Evolutionary conservation across 108 stramenopile genomes (phyloP).

Genomic region (Skeletonema potamos): DNA sequence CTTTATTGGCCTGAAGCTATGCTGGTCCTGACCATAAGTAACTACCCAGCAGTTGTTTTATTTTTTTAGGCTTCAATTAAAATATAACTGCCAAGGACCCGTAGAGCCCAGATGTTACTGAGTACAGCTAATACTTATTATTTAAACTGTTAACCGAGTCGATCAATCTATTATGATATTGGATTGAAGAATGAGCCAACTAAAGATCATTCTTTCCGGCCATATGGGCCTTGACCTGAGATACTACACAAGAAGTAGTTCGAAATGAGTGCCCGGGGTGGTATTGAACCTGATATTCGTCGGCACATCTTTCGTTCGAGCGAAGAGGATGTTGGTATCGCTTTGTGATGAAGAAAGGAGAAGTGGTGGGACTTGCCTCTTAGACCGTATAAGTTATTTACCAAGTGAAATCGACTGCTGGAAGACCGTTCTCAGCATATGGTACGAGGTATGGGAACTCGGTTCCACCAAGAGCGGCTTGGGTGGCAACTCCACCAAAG

Average conservation of each 20-base stretch:
- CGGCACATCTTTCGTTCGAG: background rate
- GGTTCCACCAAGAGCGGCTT: slow-evolving; percentile 81
- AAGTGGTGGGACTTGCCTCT: background rate
- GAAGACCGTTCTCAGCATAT: slow-evolving; percentile 25
- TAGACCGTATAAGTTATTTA: slow-evolving; percentile 10
- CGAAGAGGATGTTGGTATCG: background rate
- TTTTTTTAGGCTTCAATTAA: too few relatives aligned
- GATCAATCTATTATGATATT: background rate
- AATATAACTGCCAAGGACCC: too few relatives aligned
- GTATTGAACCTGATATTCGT: background rate
- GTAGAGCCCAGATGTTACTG: too few relatives aligned
- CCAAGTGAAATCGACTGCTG: slow-evolving; percentile 27
- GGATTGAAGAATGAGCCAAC: background rate
- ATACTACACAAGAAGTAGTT: background rate
- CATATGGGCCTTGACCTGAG: slow-evolving; percentile 1
- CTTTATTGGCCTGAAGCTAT: too few relatives aligned
- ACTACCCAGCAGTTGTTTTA: too few relatives aligned
- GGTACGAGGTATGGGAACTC: slow-evolving; percentile 51
- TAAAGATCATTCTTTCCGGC: background rate
- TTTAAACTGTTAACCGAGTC: slow-evolving; percentile 1
- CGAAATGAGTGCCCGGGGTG: background rate
- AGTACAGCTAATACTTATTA: background rate
- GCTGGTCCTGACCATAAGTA: too few relatives aligned
- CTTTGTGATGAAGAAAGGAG: background rate
- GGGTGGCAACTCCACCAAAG: slow-evolving; percentile 92